Base-by-base conservation (phyloP, 768 basidiomycete species). In the Krasilnikovozyma curviuscula region DNA sequence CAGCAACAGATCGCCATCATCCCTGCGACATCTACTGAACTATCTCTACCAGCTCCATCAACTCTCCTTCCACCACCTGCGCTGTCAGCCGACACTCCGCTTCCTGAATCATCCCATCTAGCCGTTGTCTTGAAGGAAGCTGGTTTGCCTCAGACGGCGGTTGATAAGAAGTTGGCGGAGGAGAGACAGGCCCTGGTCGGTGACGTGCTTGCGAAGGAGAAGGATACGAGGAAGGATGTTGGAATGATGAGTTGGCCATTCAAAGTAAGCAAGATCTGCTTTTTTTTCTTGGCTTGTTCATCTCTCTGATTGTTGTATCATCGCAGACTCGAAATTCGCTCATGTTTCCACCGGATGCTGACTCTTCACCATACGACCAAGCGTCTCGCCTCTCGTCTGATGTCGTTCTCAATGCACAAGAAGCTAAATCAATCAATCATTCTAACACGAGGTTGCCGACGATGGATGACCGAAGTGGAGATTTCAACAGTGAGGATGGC, bases 281-380 rank as follows among this genome's bases (percentile, higher is more conserved):
- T 48, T 35, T 16, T 24, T 19, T 27, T 48, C 29, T 34, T 33
- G 30, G 23, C 3, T 32, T 25, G 47, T 43, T 39, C n/a, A 33
- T 44, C 45, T 23, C 39, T 44, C 40, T 44, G 16, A 53, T 35
- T 44, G 18, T 34, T 33, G 14, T 49, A 9, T 44, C 13, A 48
- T 33, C 19, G 3, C 56, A 93, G 88, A 73, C 84, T 24, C 78
- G 93, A 49, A 98, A 98, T 66, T 78, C 83, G 3, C 70, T 98
- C 45, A 93, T 93, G 85, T 98, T 95, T 59, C 61, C 80, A 0
- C 89, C 93, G 2, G 93, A 93, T 58, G 84, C 83, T 24, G 81
- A 98, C 61, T 70, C 74, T 38, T 75, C 80, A 19, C 83, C 85
- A 1, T 83, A 86, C 58, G 72, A 78, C 47, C 43, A 34, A 31